Base-by-base conservation (phyloP, 2,329 filamentous ascomycete genomes). In the Bipolaris bicolor region DNA sequence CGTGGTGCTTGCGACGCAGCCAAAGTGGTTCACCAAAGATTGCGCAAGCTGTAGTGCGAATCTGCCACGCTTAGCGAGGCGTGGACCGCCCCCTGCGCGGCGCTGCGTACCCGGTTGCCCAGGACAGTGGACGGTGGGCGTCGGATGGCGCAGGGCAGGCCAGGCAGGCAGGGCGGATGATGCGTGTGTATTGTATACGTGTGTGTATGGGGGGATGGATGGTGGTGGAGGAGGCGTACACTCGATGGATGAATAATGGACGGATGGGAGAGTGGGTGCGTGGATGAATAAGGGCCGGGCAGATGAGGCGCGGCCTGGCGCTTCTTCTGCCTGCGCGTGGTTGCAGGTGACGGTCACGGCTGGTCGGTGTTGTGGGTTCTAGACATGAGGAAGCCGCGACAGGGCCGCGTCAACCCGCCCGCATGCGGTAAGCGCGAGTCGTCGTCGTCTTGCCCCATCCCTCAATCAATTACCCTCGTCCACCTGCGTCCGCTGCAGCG, bases 391-490 rank as follows among this genome's bases (percentile, higher is more conserved):
- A 60, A 59, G 59, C 59, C 59, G 56, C 57, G 56, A 59, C 59
- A 61, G 57, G 57, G 53, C 57, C 57, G 57, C 60, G 57, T 56
- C 55, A 60, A 53, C 57, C 44, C 47, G 52, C 20, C 55, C 54
- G 39, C 44, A 57, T 49, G 44, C 53, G 57, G 60, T 52, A 57
- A 60, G 57, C 57, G 53, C 45, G 39, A 36, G 51, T 53, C 49
- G 50, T 57, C 60, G 54, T 51, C 49, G 48, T 60, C 57, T 58
- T 56, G 49, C 54, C 59, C 59, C 56, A 48, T 58, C 59, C 44
- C 51, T 61, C 59, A 57, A 61, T 56, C 57, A 53, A 50, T 60
- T 57, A 53, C 57, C 57, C 58, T 55, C 52, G 51, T 61, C 52
- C 47, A 55, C 57, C 53, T 45, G 26, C 49, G 53, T 53, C 48